Base-by-base conservation (phyloP, 2,329 filamentous ascomycete species). In the Ceratocystis destructans region DNA sequence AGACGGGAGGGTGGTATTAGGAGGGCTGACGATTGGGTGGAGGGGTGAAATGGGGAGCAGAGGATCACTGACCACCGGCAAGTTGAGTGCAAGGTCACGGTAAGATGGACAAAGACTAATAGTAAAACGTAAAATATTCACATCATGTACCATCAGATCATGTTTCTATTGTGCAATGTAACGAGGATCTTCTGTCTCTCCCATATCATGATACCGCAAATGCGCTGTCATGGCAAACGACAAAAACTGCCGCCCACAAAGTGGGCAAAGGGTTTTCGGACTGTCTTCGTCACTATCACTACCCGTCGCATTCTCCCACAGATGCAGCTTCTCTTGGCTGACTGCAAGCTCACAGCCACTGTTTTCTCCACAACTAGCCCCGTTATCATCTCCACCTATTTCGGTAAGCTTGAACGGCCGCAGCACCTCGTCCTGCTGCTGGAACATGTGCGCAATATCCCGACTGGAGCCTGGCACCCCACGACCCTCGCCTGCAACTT, bases 21-120 rank as follows among this genome's bases (percentile, higher is more conserved):
- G 92, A 4, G 86, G 94, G 69, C 76, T 97, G 70, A 87, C 86
- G 55, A 88, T 97, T 68, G 87, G 90, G 65, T 99, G 94, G 94
- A 82, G 89, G 69, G 88, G 88, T 46, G 84, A 89, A 69, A 92
- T 96, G 87, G 94, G 94, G 0, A 94, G 93, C 76, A 83, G 84
- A 71, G 94, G 94, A 0, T 92, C 86, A 71, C 78, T 99, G 73
- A 90, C 87, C 57, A 99, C 94, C 5, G 92, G 92, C 8, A 93
- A 88, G 80, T 77, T 96, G 69, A 83, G 83, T 12, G 80, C 82
- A 66, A 79, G 81, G 70, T 68, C 66, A 46, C 64, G 66, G 28
- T 67, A 41, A 64, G 22, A 41, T 15, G 22, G 20, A 41, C 15
- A 8, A 10, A 63, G 65, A 22, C 5, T 25, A 22, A 63, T 41